These are phyloP conservation scores for Cutaneotrichosporon mucoides DNA, from an alignment of 1,284 basidiomycete genomes.

Conservation along the genomic window DNA sequence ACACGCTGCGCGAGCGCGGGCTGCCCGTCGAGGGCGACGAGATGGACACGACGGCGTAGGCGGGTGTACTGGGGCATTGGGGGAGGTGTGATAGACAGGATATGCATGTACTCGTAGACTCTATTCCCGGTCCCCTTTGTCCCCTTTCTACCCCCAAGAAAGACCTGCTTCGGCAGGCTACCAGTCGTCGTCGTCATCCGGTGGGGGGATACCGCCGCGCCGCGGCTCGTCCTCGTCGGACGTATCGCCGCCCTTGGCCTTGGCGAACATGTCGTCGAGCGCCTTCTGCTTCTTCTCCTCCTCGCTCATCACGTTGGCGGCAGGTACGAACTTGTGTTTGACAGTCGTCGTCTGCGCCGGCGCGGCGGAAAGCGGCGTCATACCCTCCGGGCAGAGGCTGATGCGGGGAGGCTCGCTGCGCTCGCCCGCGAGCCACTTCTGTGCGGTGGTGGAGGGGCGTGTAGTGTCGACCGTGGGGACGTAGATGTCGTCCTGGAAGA, in stretches of 20 bases:
- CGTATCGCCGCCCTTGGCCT: constrained; percentile 38
- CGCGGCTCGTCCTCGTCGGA: constrained; percentile 31
- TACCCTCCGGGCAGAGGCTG: constrained; percentile 43
- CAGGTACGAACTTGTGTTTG: constrained; percentile 41
- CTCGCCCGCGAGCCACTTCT: constrained; percentile 43
- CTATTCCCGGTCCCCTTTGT: background rate
- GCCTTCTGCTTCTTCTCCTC: constrained; percentile 40
- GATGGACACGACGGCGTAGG: constrained; percentile 18
- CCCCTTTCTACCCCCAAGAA: too few relatives aligned
- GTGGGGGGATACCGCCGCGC: constrained; percentile 29
- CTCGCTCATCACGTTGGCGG: constrained; percentile 39
- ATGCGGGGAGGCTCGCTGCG: constrained; percentile 18
- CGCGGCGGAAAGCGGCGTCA: constrained; percentile 43
- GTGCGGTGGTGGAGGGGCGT: constrained; percentile 21
- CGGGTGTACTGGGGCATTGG: too few relatives aligned
- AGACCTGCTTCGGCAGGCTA: background rate
- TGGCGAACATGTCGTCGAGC: constrained; percentile 46
- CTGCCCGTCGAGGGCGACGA: constrained; percentile 28
- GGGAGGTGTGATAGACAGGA: constrained; percentile 4
- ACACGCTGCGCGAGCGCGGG: constrained; percentile 34
- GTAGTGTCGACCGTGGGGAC: constrained; percentile 42
- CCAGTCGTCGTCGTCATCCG: constrained; percentile 46
- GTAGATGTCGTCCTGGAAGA: constrained; percentile 55
- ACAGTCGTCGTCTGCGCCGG: constrained; percentile 28
- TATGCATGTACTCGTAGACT: constrained; percentile 8